These are phyloP conservation scores for Sporothrix pseudoabietina DNA, from an alignment of 2,329 filamentous ascomycete species.

Conservation along the genomic window DNA sequence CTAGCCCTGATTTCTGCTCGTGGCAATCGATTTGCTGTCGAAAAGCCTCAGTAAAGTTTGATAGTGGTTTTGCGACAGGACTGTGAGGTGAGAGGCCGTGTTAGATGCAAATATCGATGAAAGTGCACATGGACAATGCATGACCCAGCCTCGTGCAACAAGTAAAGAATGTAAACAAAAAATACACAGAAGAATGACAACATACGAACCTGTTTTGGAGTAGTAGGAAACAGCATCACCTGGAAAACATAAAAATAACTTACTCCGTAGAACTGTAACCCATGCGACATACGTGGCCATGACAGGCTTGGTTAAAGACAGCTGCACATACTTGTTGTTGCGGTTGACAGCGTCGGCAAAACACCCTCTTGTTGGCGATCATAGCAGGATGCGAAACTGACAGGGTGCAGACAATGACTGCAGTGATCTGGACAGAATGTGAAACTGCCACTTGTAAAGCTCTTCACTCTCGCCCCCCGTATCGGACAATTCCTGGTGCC, in stretches of 20 bases:
- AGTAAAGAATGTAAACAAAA: neutral
- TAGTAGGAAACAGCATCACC: neutral
- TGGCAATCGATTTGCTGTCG: neutral
- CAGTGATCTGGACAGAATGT: constrained; percentile 37
- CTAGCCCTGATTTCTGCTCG: constrained; percentile 24
- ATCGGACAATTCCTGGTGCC: constrained; percentile 22
- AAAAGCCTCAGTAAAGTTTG: neutral
- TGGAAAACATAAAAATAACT: constrained; percentile 20
- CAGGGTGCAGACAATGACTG: constrained; percentile 35
- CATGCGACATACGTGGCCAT: neutral
- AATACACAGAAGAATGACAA: neutral
- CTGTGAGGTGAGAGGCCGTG: neutral
- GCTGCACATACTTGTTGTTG: constrained; percentile 21
- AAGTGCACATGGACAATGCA: neutral
- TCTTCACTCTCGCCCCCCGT: constrained; percentile 28
- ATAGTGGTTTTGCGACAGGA: constrained; percentile 9
- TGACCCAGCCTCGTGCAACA: neutral
- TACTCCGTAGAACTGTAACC: neutral
- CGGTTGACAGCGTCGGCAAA: constrained; percentile 30
- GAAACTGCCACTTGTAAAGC: constrained; percentile 40
- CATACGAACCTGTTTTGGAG: neutral
- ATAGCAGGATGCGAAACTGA: constrained; percentile 41
- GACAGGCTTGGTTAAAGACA: neutral
- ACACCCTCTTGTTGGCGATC: constrained; percentile 35
- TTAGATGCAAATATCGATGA: neutral